phyloP scores from a whole-genome alignment of 2,329 filamentous ascomycete species.

The Cercospora canescens region DNA sequence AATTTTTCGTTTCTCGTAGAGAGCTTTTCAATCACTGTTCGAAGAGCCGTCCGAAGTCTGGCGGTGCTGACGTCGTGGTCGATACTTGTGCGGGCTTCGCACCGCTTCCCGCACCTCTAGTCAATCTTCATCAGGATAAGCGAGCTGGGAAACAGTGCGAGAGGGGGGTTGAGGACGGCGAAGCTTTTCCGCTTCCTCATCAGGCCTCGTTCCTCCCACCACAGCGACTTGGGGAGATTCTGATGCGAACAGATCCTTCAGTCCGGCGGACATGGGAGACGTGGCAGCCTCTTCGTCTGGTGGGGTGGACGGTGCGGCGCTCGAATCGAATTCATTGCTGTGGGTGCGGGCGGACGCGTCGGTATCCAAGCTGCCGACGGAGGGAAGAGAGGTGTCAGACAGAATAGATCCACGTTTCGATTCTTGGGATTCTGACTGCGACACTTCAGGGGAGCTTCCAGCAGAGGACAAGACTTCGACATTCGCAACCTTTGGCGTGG shows the following conservation, averaged over 20 bases:
- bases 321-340: conserved; percentile 3
- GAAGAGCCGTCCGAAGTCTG: neutral
- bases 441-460: neutral
- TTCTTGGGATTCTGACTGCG: neutral
- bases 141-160: conserved; percentile 8
- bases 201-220: neutral
- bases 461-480: conserved; percentile 4
- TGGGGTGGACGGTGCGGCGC: neutral
- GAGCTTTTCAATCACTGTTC: neutral
- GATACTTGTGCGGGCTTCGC: neutral
- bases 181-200: neutral
- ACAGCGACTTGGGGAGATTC: conserved; percentile 2
- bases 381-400: neutral
- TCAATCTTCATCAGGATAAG: conserved; percentile 8
- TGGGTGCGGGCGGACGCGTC: neutral
- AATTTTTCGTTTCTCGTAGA: neutral
- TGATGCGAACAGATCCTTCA: neutral
- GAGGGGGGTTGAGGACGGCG: conserved; percentile 1
- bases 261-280: neutral
- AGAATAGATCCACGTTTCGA: neutral
- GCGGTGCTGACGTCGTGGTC: neutral
- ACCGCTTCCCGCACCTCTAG: conserved; percentile 9
- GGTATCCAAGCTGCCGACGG: neutral
- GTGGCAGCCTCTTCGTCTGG: conserved; percentile 1
- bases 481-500: conserved; percentile 7